Evolutionary conservation across 495 filamentous ascomycete species (phyloP).

Genomic region (Hyaloscypha variabilis): DNA sequence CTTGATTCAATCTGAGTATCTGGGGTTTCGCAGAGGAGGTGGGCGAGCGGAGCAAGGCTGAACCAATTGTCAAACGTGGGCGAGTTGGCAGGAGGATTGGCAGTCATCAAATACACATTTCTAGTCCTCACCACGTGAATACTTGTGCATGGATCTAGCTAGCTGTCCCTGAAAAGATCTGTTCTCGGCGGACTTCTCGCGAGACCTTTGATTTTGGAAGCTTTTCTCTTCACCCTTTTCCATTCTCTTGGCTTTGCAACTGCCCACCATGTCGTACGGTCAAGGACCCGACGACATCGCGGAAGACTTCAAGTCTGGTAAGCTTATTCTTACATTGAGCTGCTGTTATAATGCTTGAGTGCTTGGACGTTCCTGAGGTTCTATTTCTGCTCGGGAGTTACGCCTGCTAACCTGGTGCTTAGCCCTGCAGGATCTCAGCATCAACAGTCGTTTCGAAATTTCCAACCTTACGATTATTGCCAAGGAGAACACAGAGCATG

Average conservation of each 20-base stretch:
- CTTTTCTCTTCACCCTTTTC: slow-evolving; percentile 14
- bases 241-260: slow-evolving; percentile 15
- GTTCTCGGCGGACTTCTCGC: slow-evolving; percentile 18
- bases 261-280: neutral
- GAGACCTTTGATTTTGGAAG: slow-evolving; percentile 25
- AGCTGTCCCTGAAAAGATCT: slow-evolving; percentile 30
- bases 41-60: slow-evolving; percentile 17
- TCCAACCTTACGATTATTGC: slow-evolving; percentile 95
- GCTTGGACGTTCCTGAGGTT: no score
- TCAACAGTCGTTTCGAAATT: slow-evolving; percentile 88
- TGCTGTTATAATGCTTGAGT: no score
- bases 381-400: no score
- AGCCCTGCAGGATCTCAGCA: slow-evolving; percentile 86
- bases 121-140: slow-evolving; percentile 33
- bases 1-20: slow-evolving; percentile 11
- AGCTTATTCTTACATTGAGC: no score
- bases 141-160: slow-evolving; percentile 34
- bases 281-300: neutral
- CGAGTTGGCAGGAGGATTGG: slow-evolving; percentile 25
- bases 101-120: slow-evolving; percentile 35
- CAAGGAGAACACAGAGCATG: slow-evolving; percentile 93
- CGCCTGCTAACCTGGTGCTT: no score
- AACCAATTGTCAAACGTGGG: slow-evolving; percentile 16
- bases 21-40: slow-evolving; percentile 15
- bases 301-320: slow-evolving; percentile 92